phyloP scores from a whole-genome alignment of 116 monocot species.

The Phalaenopsis hybrid region DNA sequence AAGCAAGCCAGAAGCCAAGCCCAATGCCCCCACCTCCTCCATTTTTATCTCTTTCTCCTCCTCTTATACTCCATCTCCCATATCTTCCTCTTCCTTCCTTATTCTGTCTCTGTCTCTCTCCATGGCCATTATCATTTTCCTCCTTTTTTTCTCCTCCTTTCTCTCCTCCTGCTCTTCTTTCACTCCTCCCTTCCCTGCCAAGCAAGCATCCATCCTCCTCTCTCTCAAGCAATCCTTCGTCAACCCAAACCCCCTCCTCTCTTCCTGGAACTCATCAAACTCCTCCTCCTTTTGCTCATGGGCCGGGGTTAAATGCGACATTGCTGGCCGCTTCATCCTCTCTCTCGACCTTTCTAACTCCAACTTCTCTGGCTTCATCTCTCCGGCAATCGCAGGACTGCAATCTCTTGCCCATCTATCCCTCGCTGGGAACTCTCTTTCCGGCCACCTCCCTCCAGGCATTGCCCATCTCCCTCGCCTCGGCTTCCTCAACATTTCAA shows the following conservation, averaged over 20 bases:
- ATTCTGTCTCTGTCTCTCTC: slow-evolving; percentile 7
- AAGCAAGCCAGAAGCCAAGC: background rate
- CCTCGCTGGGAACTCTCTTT: slow-evolving; percentile 32
- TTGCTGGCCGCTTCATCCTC: slow-evolving; percentile 13
- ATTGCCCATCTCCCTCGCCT: slow-evolving; percentile 31
- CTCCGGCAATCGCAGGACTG: slow-evolving; percentile 32
- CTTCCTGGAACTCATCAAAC: slow-evolving; percentile 43
- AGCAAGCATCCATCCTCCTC: slow-evolving; percentile 51
- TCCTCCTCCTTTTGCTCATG: slow-evolving; percentile 47
- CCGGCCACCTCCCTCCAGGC: slow-evolving; percentile 24
- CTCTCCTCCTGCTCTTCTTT: slow-evolving; percentile 13
- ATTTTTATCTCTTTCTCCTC: background rate
- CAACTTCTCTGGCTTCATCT: slow-evolving; percentile 57
- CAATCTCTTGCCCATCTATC: slow-evolving; percentile 26
- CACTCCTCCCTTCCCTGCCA: slow-evolving; percentile 7
- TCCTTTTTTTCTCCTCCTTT: background rate
- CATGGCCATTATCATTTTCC: slow-evolving; percentile 23
- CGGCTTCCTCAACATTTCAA: slow-evolving; percentile 62
- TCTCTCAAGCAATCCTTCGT: slow-evolving; percentile 54
- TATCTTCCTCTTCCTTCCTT: background rate
- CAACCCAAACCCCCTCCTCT: slow-evolving; percentile 20
- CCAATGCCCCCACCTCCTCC: slow-evolving; percentile 5
- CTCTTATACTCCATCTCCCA: background rate
- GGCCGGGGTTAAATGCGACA: slow-evolving; percentile 50
- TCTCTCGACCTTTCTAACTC: slow-evolving; percentile 57